Conservation (phyloP, 495 filamentous ascomycete species). For the Neurospora cerealis region DNA sequence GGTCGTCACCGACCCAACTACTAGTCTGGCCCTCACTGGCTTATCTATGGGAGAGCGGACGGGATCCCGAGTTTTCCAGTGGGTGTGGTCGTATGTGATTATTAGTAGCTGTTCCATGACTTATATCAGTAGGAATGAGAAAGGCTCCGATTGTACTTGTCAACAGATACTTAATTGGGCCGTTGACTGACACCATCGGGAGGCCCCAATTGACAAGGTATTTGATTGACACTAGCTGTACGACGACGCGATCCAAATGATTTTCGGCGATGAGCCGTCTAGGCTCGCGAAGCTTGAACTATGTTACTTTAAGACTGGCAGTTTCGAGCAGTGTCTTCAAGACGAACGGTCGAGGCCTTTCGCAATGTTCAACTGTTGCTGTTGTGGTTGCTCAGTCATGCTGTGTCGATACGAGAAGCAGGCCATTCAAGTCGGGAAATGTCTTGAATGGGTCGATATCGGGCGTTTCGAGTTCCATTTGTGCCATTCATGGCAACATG, state of each 20-base stretch:
- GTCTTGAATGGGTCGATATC: background rate
- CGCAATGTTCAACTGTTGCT: background rate
- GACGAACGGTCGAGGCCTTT: background rate
- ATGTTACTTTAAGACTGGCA: too few species aligned
- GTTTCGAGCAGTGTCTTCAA: background rate
- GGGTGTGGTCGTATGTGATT: constrained; percentile 36
- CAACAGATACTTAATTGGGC: background rate
- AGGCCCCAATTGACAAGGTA: background rate
- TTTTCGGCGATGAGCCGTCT: too few species aligned
- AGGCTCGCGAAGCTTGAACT: too few species aligned
- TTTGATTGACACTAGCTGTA: background rate
- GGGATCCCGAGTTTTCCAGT: constrained; percentile 35
- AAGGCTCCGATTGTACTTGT: background rate
- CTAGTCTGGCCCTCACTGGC: constrained; percentile 24
- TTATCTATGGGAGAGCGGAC: constrained; percentile 34
- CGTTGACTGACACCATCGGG: background rate
- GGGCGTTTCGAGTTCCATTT: background rate
- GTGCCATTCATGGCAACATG: background rate
- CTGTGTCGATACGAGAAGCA: background rate
- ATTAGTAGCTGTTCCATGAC: background rate
- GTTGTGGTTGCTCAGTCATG: background rate
- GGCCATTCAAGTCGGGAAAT: background rate
- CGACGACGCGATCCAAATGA: too few species aligned
- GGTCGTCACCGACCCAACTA: constrained; percentile 41
- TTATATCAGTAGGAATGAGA: background rate